A percentile compares a stretch with the other conserved stretches of the same genome.
phyloP scores from a whole-genome alignment of 1,139 yeast genomes.

The Diutina pseudorugosa region DNA sequence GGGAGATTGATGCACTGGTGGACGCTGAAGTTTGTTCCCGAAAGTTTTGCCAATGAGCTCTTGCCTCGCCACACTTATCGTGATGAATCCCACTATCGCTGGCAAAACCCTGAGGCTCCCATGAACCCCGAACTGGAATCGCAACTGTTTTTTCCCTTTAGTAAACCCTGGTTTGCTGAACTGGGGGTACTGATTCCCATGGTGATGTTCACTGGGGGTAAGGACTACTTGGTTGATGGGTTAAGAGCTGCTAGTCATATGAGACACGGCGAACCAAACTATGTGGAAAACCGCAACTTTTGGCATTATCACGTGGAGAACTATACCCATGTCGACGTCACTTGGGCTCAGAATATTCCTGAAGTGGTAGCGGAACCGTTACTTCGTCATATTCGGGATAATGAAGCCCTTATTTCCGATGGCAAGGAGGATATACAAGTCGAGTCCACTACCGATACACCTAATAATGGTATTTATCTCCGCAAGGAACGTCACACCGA shows the following conservation, averaged over 20 bases:
- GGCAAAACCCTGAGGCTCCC: slow-evolving; percentile 6
- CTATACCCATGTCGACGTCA: slow-evolving; percentile 43
- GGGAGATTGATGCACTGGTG: slow-evolving; percentile 86
- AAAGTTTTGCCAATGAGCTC: slow-evolving; percentile 29
- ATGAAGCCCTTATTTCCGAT: neutral
- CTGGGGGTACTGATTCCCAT: slow-evolving; percentile 25
- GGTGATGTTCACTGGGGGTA: slow-evolving; percentile 47
- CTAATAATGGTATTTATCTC: neutral
- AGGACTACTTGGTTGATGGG: slow-evolving; percentile 61
- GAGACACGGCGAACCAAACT: slow-evolving; percentile 34
- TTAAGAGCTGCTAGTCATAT: slow-evolving; percentile 40
- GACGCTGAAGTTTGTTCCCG: slow-evolving; percentile 38
- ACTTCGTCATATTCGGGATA: neutral
- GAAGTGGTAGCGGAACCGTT: neutral
- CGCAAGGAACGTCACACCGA: neutral
- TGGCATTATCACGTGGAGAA: slow-evolving; percentile 27
- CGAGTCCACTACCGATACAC: too few species aligned
- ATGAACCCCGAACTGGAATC: slow-evolving; percentile 17
- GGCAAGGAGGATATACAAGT: neutral
- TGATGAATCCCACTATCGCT: slow-evolving; percentile 14
- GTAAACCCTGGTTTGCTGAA: neutral
- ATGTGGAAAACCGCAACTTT: slow-evolving; percentile 26
- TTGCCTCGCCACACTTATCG: slow-evolving; percentile 21
- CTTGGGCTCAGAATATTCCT: slow-evolving; percentile 41
- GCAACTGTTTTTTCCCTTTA: neutral